Percentiles rank a stretch among this genome's conserved stretches.
Evolutionary conservation across 176 grass and related monocot genomes (phyloP).

Genomic region (Pontederia paniculata): DNA sequence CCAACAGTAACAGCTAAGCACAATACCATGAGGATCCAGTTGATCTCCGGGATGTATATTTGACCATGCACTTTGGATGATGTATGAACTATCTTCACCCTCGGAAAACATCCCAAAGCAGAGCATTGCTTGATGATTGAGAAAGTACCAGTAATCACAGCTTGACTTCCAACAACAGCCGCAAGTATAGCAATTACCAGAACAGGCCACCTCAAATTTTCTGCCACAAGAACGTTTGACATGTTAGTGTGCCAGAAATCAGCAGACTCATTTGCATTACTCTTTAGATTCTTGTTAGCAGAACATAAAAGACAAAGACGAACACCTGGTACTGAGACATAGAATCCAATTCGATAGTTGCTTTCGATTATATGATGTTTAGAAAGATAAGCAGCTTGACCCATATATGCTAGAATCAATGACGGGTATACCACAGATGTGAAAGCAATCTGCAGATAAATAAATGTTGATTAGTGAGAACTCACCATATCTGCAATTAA

Average conservation of each 20-base stretch:
- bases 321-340: conserved; percentile 92
- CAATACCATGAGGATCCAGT: conserved; percentile 87
- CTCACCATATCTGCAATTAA: neutral
- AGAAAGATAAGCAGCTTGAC: conserved; percentile 93
- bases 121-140: conserved; percentile 96
- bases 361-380: conserved; percentile 74
- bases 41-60: conserved; percentile 97
- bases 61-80: conserved; percentile 81
- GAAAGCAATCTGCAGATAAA: conserved; percentile 67
- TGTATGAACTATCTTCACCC: conserved; percentile 91
- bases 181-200: conserved; percentile 81
- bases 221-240: conserved; percentile 23
- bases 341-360: conserved; percentile 91
- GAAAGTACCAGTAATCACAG: conserved; percentile 86
- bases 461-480: conserved; percentile 1
- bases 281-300: no score
- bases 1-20: conserved; percentile 85
- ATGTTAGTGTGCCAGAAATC: neutral
- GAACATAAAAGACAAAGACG: conserved; percentile 4
- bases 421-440: conserved; percentile 96
- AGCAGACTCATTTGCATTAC: no score
- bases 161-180: conserved; percentile 94
- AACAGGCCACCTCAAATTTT: conserved; percentile 79
- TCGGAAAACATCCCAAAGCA: conserved; percentile 91
- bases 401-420: conserved; percentile 95